phyloP scores from a whole-genome alignment of 1,284 basidiomycete genomes.

The Irpex rosettiformis region DNA sequence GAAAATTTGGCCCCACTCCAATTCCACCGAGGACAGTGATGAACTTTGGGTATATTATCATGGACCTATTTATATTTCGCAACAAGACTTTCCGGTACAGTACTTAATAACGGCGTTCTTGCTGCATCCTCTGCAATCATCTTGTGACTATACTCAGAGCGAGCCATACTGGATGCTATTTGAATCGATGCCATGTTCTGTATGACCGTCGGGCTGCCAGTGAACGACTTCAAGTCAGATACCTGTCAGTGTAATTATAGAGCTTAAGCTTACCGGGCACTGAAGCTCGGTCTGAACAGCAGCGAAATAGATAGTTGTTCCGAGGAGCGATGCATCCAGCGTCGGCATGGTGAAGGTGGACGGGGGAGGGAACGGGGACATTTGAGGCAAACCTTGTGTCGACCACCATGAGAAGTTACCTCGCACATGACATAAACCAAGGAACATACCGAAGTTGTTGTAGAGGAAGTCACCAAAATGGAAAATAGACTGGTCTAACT shows the following conservation, averaged over 20 bases:
- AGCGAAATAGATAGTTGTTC: background rate
- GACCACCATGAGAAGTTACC: background rate
- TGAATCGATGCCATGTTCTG: conserved; percentile 8
- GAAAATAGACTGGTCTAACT: conserved; percentile 1
- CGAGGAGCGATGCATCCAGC: background rate
- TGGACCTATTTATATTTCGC: background rate
- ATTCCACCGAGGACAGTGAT: background rate
- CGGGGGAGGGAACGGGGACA: conserved; percentile 5
- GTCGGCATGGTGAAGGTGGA: conserved; percentile 4
- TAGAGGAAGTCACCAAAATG: conserved; percentile 7
- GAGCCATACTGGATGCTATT: background rate
- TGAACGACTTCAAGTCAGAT: background rate
- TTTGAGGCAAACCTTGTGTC: background rate
- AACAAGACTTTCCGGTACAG: background rate
- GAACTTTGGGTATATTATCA: background rate
- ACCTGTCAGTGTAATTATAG: background rate
- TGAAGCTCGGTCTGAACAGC: background rate
- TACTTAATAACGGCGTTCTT: background rate
- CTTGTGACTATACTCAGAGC: background rate
- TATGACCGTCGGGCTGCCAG: conserved; percentile 10
- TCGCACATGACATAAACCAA: background rate
- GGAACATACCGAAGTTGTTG: conserved; percentile 7
- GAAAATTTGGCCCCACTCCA: background rate
- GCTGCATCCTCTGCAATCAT: background rate
- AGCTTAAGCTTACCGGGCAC: conserved; percentile 7